Evolutionary conservation across 192 early-diverging fungal genomes (phyloP), one percentile per base, ranked within the genome.

Genomic region (Podila clonocystis): DNA sequence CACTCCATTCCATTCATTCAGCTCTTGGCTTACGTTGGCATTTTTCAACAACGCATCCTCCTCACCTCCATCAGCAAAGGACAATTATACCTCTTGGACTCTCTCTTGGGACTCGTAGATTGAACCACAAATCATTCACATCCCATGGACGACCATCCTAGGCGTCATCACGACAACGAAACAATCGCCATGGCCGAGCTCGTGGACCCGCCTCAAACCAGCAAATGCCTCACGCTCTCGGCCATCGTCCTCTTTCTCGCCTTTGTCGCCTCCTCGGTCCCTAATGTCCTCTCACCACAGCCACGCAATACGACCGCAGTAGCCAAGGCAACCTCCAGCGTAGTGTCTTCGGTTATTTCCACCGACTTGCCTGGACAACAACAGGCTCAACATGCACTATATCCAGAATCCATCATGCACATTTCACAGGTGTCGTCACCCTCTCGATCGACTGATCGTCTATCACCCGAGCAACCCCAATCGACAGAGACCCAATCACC

Each of bases 271-370:
- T 58, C 31, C 20, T 69, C 73, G 4, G 49, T 75, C 11, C 73
- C 73, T 26, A 68, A 67, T 28, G 3, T 74, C 50, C 48, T 74
- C 49, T 62, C 73, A 36, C 38, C 59, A 30, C 65, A 62, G 24
- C 72, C 62, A 20, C 30, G 41, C 26, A 55, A n/a, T 3, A 26
- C 2, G 26, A 45, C 41, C 4, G 0, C 3, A 4, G 41, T 45
- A 2, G 41, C 41, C 41, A 45, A 45, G 41, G 41, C 41, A 4
- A 8, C 36, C 2, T 45, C 41, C 0, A 17, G 11, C 17, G 41
- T 17, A 4, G 41, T 45, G 11, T 15, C 41, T 45, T 45, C 41
- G 11, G 0, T 12, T 45, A 45, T 45, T 3, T 1, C 11, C 41
- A 45, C 41, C 13, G 2, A 41, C 38, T 13, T 12, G 13, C 41